These are phyloP conservation scores for Prunus persica DNA, from an alignment of 306 rosid species.

Conservation along the genomic window DNA sequence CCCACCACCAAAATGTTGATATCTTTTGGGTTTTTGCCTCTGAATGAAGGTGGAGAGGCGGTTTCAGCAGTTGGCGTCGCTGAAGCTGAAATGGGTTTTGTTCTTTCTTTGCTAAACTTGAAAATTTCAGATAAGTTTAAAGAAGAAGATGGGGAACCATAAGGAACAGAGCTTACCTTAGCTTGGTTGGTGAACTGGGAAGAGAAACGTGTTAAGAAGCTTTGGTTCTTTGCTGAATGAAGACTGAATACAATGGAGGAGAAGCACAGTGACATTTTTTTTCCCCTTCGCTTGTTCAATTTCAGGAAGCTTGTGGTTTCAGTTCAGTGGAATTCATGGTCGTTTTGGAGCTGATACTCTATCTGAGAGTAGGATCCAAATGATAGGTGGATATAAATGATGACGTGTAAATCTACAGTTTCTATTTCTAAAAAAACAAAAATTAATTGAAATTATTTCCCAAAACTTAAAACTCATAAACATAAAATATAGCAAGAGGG, in stretches of 20 bases:
- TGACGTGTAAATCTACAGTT: constrained; percentile 23
- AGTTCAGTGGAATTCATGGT: constrained; percentile 10
- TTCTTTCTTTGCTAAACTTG: constrained; percentile 35
- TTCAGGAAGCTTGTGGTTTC: constrained; percentile 6
- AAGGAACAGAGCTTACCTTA: constrained; percentile 45
- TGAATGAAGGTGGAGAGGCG: constrained; percentile 41
- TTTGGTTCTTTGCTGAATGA: constrained; percentile 44
- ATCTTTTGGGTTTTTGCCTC: constrained; percentile 69
- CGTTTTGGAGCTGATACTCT: background rate
- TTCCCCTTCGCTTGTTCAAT: background rate
- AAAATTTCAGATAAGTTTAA: constrained; percentile 28
- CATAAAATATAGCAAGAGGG: no score
- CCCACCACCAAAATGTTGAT: constrained; percentile 76
- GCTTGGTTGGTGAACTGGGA: constrained; percentile 50
- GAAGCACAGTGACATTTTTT: constrained; percentile 63
- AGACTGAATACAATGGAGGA: constrained; percentile 52
- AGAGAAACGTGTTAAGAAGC: constrained; percentile 37
- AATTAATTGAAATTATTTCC: no score
- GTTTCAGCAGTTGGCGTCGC: constrained; percentile 42
- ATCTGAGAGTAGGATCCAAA: constrained; percentile 32
- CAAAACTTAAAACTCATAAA: no score
- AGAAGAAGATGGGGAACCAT: constrained; percentile 28
- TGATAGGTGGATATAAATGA: constrained; percentile 39
- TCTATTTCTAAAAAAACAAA: no score
- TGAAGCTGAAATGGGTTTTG: constrained; percentile 45